Percentiles rank a stretch among this genome's conserved stretches.
These are phyloP conservation scores for Hypoxylon sp. DNA, from an alignment of 2,329 filamentous ascomycete species.

Conservation along the genomic window DNA sequence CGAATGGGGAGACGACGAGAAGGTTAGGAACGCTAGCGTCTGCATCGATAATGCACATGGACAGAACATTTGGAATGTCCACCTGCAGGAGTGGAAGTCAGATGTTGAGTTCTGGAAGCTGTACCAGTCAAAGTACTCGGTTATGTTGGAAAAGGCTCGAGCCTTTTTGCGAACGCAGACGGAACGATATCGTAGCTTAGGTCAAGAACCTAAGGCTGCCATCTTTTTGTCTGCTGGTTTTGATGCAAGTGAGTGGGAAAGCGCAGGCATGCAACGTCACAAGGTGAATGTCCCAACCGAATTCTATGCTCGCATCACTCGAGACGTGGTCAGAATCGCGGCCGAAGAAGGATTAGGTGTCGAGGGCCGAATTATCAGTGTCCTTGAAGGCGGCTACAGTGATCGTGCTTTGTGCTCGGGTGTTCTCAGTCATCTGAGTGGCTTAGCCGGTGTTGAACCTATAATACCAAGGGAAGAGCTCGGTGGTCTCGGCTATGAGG, in stretches of 20 bases:
- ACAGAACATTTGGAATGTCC: slow-evolving; percentile 95
- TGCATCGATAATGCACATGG: slow-evolving; percentile 95
- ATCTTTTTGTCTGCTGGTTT: slow-evolving; percentile 97
- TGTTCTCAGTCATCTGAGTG: slow-evolving; percentile 88
- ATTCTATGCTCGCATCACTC: slow-evolving; percentile 91
- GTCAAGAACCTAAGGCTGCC: slow-evolving; percentile 76
- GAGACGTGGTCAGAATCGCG: slow-evolving; percentile 83
- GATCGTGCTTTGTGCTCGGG: slow-evolving; percentile 89
- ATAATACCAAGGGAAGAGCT: slow-evolving; percentile 49
- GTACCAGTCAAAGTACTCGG: slow-evolving; percentile 80
- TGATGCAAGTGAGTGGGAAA: slow-evolving; percentile 95
- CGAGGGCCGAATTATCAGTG: slow-evolving; percentile 88
- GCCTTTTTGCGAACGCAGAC: slow-evolving; percentile 79
- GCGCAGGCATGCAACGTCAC: slow-evolving; percentile 92
- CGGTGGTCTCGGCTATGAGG: slow-evolving; percentile 64
- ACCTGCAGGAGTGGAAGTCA: slow-evolving; percentile 86
- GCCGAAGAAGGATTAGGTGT: slow-evolving; percentile 79
- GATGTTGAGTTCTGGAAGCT: slow-evolving; percentile 87
- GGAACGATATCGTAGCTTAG: slow-evolving; percentile 65
- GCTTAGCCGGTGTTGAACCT: slow-evolving; percentile 70
- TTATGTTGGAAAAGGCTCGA: slow-evolving; percentile 83
- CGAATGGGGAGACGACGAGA: slow-evolving; percentile 90
- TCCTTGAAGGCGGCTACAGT: slow-evolving; percentile 95
- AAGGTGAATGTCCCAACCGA: slow-evolving; percentile 95
- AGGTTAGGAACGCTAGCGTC: slow-evolving; percentile 91